Base-by-base conservation (phyloP, 345 rosid species). In the Gossypioides kirkii region DNA sequence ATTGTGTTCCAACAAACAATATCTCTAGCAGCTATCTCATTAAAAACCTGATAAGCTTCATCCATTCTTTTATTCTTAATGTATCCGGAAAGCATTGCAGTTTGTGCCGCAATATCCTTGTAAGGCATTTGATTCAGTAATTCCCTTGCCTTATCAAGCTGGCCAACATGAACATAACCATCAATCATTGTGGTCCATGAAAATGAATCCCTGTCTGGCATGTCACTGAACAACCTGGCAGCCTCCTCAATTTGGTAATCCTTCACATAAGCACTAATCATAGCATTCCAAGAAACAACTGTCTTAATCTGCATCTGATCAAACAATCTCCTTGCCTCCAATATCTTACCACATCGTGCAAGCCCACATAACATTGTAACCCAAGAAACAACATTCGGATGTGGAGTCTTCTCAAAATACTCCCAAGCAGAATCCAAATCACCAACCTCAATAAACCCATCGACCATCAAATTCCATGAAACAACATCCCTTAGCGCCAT, bases 1-100 rank as follows among this genome's bases (percentile, higher is more conserved):
- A 91, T 91, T 70, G 88, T 90, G 84, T 89, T 91, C 90, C 89
- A 86, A 17, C 89, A 85, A 65, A 86, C 69, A 68, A 78, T 73
- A 75, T 83, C 90, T 82, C 80, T 84, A 54, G 41, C 49, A 3
- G 61, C 67, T 68, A 84, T 25, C 38, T 72, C 79, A 26, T 88
- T 77, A 60, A 87, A 91, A 36, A 91, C 67, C 71, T 77, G 75
- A 43, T 73, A 76, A 3, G 91, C 94, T 73, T 81, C 32, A 25
- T 83, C 89, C 64, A 87, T 79, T 52, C 90, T 90, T 77, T 79
- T 87, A 83, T 88, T 84, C 78, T 76, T 86, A 72, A 69, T 75
- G 80, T 90, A 87, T 77, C 82, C 89, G 73, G 85, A 79, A 69
- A 89, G 88, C 92, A 91, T 84, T 60, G 86, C 84, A 77, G 89